Evolutionary conservation across 306 rosid species (phyloP).

Genomic region (Hylodesmum podocarpum): DNA sequence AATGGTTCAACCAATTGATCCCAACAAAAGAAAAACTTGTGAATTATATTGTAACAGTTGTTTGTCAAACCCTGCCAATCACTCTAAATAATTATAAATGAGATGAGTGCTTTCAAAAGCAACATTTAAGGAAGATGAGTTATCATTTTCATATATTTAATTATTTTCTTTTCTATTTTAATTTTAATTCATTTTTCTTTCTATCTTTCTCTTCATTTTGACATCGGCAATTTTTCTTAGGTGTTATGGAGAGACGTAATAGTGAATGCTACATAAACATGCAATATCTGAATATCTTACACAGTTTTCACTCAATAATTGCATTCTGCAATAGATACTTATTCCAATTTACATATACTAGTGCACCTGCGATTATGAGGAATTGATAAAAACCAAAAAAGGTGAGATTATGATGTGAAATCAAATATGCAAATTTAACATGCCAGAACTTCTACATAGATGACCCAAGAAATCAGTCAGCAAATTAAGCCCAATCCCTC

Average conservation of each 20-base stretch:
- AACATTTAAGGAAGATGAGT: no score
- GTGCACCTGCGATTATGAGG: neutral
- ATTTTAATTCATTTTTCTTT: neutral
- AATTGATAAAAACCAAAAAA: neutral
- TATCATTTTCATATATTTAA: no score
- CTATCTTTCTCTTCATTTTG: neutral
- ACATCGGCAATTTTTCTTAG: no score
- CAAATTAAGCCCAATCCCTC: no score
- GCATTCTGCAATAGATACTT: neutral
- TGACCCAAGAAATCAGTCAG: neutral
- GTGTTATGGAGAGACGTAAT: neutral
- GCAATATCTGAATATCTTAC: neutral
- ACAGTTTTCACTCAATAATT: neutral
- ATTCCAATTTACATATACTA: neutral
- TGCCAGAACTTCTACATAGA: neutral
- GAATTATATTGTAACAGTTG: neutral
- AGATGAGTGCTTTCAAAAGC: neutral
- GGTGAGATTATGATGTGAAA: neutral
- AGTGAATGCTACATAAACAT: neutral
- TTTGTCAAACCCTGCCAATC: neutral
- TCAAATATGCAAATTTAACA: neutral
- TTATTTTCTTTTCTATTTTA: neutral
- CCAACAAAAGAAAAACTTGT: neutral
- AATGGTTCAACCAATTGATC: neutral
- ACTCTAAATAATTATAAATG: neutral